Percentiles rank a stretch among this genome's conserved stretches.
These are phyloP conservation scores for Penicillium sp. DNA, from an alignment of 2,329 filamentous ascomycete genomes.

Conservation along the genomic window DNA sequence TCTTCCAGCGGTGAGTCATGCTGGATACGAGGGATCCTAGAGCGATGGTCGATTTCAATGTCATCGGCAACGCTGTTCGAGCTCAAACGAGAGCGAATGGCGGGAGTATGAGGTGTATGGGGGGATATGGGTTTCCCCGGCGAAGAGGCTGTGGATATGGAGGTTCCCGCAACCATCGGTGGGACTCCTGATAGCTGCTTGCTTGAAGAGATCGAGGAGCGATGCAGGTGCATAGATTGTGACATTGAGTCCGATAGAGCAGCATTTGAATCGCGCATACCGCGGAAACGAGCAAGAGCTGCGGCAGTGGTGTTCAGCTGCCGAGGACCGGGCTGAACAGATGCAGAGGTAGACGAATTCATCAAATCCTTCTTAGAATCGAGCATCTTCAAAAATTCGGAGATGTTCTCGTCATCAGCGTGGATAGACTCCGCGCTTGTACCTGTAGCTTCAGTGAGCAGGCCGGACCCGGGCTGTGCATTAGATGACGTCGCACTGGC, in stretches of 20 bases:
- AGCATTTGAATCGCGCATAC: constrained; percentile 85
- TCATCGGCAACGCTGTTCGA: constrained; percentile 83
- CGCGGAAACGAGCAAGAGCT: constrained; percentile 79
- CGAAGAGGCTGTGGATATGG: constrained; percentile 80
- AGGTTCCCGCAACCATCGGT: constrained; percentile 62
- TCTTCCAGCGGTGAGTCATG: constrained; percentile 38
- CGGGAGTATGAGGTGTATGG: constrained; percentile 88
- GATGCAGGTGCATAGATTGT: constrained; percentile 79
- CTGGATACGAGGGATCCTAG: constrained; percentile 31
- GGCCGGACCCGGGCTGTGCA: constrained; percentile 70
- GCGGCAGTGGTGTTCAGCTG: constrained; percentile 75
- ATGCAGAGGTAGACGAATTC: constrained; percentile 55
- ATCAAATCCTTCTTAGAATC: constrained; percentile 87
- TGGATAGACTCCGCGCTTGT: constrained; percentile 64
- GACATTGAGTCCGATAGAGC: constrained; percentile 90
- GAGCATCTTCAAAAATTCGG: constrained; percentile 84
- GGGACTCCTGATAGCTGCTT: constrained; percentile 69
- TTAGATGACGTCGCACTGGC: constrained; percentile 52
- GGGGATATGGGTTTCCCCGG: constrained; percentile 87
- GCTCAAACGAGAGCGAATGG: constrained; percentile 88
- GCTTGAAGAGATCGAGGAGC: constrained; percentile 74
- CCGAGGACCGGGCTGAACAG: constrained; percentile 67
- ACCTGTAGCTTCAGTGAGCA: constrained; percentile 68
- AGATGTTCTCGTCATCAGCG: constrained; percentile 90
- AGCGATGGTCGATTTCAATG: constrained; percentile 40